Evolutionary conservation across 2,329 filamentous ascomycete genomes (phyloP).

Genomic region (Talaromyces albobiverticillius): DNA sequence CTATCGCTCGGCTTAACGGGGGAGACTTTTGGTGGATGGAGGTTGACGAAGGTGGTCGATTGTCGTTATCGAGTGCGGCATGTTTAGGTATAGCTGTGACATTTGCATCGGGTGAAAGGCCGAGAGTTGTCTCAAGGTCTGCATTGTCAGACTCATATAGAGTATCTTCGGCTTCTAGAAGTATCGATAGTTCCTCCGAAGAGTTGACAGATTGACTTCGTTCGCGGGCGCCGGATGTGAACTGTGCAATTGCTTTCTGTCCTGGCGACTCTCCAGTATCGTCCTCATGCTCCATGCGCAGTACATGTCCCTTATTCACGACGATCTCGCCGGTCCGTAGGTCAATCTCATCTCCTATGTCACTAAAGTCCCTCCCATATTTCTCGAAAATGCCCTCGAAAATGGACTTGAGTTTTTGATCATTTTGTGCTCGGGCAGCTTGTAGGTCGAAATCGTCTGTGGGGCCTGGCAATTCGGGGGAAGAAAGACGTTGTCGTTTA

Average conservation of each 20-base stretch:
- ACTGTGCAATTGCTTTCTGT: neutral
- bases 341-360: conserved; percentile 86
- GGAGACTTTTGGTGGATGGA: neutral
- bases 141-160: neutral
- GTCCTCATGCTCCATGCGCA: conserved; percentile 59
- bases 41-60: neutral
- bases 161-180: neutral
- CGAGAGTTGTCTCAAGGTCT: neutral
- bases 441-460: conserved; percentile 53
- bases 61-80: neutral
- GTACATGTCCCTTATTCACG: conserved; percentile 86
- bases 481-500: conserved; percentile 59
- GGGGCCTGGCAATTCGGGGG: conserved; percentile 18
- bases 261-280: conserved; percentile 40
- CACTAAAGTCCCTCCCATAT: conserved; percentile 78
- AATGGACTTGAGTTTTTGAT: conserved; percentile 71
- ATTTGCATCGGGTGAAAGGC: neutral
- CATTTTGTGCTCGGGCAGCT: conserved; percentile 63
- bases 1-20: conserved; percentile 17
- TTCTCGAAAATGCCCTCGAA: conserved; percentile 90
- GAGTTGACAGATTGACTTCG: conserved; percentile 8
- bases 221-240: neutral
- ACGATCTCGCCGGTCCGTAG: conserved; percentile 75
- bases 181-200: neutral
- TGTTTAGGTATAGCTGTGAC: neutral